phyloP scores from a whole-genome alignment of 495 filamentous ascomycete species.

The Xylaria longipes region DNA sequence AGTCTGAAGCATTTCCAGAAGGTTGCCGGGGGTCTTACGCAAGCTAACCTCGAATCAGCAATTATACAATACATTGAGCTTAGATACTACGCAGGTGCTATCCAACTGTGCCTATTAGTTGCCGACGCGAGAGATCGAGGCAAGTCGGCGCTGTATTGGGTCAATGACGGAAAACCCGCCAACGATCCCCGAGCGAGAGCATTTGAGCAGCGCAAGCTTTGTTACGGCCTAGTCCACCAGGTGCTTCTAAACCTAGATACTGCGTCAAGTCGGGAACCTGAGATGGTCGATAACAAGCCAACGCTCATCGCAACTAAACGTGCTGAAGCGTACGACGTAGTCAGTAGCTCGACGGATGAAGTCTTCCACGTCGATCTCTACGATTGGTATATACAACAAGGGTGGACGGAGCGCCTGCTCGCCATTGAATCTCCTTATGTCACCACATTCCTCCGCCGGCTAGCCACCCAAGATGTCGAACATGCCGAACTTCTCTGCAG shows the following conservation, averaged over 20 bases:
- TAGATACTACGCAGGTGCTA: slow-evolving; percentile 94
- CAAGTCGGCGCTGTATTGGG: slow-evolving; percentile 78
- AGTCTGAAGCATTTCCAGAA: slow-evolving; percentile 86
- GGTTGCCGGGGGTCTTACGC: slow-evolving; percentile 79
- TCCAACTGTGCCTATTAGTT: slow-evolving; percentile 81
- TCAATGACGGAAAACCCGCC: slow-evolving; percentile 57
- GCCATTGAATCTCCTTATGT: slow-evolving; percentile 83
- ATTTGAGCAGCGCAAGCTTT: slow-evolving; percentile 74
- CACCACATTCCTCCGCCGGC: slow-evolving; percentile 81
- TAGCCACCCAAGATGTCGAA: slow-evolving; percentile 67
- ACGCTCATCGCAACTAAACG: slow-evolving; percentile 77
- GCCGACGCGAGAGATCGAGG: slow-evolving; percentile 83
- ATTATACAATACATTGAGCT: slow-evolving; percentile 77
- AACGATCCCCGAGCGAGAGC: slow-evolving; percentile 71
- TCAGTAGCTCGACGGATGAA: slow-evolving; percentile 85
- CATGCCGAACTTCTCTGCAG: slow-evolving; percentile 93
- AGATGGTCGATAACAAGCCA: slow-evolving; percentile 76
- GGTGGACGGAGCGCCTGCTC: slow-evolving; percentile 82
- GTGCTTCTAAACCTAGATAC: slow-evolving; percentile 78
- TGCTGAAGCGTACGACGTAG: slow-evolving; percentile 84
- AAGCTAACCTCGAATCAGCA: slow-evolving; percentile 79
- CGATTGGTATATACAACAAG: slow-evolving; percentile 90
- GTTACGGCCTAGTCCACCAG: slow-evolving; percentile 82
- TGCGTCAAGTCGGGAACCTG: slow-evolving; percentile 66
- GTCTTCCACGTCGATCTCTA: slow-evolving; percentile 94